Base-by-base conservation (phyloP, 495 filamentous ascomycete genomes). In the Xylaria venustula region DNA sequence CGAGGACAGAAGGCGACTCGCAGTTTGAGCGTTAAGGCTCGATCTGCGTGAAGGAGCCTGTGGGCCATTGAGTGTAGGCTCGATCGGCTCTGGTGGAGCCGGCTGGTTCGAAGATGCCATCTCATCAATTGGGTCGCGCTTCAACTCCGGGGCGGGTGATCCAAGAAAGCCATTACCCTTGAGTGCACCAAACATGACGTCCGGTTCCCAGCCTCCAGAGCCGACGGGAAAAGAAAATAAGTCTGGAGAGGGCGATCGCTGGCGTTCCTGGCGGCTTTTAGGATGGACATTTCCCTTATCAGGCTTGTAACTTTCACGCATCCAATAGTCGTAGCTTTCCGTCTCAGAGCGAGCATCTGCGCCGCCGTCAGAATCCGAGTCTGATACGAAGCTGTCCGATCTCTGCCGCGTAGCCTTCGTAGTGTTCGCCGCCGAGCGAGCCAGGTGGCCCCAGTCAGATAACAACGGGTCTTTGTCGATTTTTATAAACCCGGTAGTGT, bases 191-290 rank as follows among this genome's bases (percentile, higher is more conserved):
- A 77, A 80, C 61, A 80, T 80, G 26, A 67, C 73, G 25, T 73
- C 66, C 12, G 76, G 70, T 22, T 73, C 72, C 78, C 77, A 81
- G 11, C 73, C 75, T 44, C 53, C 52, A 1, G 67, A 59, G 46
- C 67, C 66, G 0, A 54, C 51, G 6, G 79, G 78, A 54, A 81
- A 79, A 0, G 76, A 75, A 48, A 81, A 81, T 14, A 81, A 67
- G 61, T 80, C 79, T 0, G 78, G 77, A 8, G 77, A 79, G 11
- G 62, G 34, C 9, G 72, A 58, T 19, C 47, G 32, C 52, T 50
- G 5, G 42, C 57, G 37, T 66, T 63, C 30, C 62, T 56, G 48
- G 65, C 72, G n/a, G 62, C 69, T 1, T 60, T 58, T 0, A 46
- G 73, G 42, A 60, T 74, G 58, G 54, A 45, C 49, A 51, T 41